Percentiles rank a stretch among this genome's conserved stretches.
Evolutionary conservation across 805 yeast genomes (phyloP).

Genomic region (Yamadazyma nakazawae): DNA sequence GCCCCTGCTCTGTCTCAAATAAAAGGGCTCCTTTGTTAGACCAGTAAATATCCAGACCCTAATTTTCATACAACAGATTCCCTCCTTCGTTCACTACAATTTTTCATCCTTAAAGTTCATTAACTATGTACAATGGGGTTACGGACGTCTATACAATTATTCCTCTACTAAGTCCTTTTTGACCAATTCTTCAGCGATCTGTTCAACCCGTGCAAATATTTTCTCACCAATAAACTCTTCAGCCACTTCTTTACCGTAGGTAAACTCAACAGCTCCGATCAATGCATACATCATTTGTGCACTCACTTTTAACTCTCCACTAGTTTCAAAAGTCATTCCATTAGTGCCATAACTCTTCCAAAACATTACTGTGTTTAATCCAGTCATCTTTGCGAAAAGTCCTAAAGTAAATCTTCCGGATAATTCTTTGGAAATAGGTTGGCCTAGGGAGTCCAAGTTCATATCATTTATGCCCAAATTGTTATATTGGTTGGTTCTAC

Average conservation of each 20-base stretch:
- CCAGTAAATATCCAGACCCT: no score
- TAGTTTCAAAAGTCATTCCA: conserved; percentile 40
- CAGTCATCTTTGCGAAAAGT: conserved; percentile 46
- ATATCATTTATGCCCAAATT: conserved; percentile 42
- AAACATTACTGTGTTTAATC: conserved; percentile 54
- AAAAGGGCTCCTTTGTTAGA: no score
- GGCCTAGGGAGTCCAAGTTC: conserved; percentile 60
- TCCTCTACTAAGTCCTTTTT: neutral
- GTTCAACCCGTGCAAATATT: conserved; percentile 39
- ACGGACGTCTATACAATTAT: neutral
- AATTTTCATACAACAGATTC: no score
- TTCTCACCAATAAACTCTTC: conserved; percentile 55
- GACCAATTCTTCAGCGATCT: conserved; percentile 31
- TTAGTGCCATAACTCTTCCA: conserved; percentile 58
- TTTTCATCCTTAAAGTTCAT: neutral
- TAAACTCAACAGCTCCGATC: conserved; percentile 64
- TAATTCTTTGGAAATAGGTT: conserved; percentile 48
- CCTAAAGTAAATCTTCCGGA: conserved; percentile 51
- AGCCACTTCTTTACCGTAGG: conserved; percentile 59
- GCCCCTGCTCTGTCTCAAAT: no score
- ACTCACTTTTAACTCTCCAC: conserved; percentile 56
- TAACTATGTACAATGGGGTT: conserved; percentile 7
- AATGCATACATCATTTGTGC: conserved; percentile 58
- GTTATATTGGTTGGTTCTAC: conserved; percentile 20
- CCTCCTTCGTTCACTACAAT: no score